These are phyloP conservation scores for Phytophthora crassamura DNA, from an alignment of 352 stramenopile species.

Conservation along the genomic window DNA sequence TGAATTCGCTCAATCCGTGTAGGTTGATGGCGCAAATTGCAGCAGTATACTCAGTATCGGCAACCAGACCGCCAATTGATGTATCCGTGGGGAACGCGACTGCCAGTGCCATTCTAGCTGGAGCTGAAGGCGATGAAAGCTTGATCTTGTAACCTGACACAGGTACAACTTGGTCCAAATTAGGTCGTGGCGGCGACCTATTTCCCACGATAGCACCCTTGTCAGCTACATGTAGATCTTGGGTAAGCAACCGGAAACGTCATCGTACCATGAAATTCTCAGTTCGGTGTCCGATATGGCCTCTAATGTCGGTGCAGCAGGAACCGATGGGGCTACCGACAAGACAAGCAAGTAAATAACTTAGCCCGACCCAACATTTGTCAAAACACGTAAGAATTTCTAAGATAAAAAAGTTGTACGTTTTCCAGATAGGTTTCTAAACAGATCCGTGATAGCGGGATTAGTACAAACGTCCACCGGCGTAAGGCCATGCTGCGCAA, in stretches of 20 bases:
- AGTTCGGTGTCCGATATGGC: conserved; percentile 30
- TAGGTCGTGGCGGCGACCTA: conserved; percentile 39
- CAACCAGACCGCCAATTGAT: conserved; percentile 37
- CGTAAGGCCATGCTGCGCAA: conserved; percentile 60
- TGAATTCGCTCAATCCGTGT: conserved; percentile 65
- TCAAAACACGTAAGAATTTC: not conserved
- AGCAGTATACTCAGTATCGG: conserved; percentile 51
- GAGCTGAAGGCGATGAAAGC: conserved; percentile 14
- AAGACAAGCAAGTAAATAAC: not conserved
- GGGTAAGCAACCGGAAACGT: not conserved
- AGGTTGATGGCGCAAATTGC: conserved; percentile 64
- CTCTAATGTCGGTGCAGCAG: conserved; percentile 30
- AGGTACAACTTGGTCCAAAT: conserved; percentile 57
- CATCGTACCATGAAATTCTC: conserved; percentile 48
- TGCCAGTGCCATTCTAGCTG: conserved; percentile 32
- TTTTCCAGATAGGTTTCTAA: conserved; percentile 47
- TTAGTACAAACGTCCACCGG: conserved; percentile 65
- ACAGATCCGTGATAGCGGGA: conserved; percentile 51
- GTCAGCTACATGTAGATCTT: not conserved
- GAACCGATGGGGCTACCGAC: conserved; percentile 45
- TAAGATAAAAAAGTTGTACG: conserved; percentile 31
- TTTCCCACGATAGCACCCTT: not conserved
- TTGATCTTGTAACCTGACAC: conserved; percentile 76
- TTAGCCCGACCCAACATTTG: not conserved
- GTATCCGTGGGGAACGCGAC: conserved; percentile 37